These are phyloP conservation scores for Phylloporus sp. DNA, from an alignment of 1,284 basidiomycete genomes.

Conservation along the genomic window DNA sequence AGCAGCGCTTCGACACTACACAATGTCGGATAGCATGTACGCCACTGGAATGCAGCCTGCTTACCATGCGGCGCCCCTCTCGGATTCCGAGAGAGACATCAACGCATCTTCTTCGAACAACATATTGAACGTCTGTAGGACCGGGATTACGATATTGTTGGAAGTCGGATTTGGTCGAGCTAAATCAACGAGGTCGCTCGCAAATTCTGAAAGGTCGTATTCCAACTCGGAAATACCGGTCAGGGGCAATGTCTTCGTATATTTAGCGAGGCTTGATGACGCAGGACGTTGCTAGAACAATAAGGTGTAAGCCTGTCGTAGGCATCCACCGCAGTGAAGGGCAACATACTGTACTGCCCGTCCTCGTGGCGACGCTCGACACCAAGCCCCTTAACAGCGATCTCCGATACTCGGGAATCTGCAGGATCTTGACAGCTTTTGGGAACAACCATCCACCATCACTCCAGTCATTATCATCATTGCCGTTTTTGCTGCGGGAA, in stretches of 20 bases:
- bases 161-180: conserved; percentile 56
- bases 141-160: conserved; percentile 78
- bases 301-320: conserved; percentile 13
- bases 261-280: conserved; percentile 61
- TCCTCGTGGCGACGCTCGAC: conserved; percentile 78
- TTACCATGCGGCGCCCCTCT: conserved; percentile 55
- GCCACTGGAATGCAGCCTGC: conserved; percentile 31
- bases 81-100: conserved; percentile 46
- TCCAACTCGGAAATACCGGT: conserved; percentile 25
- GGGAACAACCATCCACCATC: conserved; percentile 75
- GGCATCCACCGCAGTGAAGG: conserved; percentile 13
- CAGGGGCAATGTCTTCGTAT: conserved; percentile 56
- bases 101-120: conserved; percentile 71
- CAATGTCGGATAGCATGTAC: conserved; percentile 25
- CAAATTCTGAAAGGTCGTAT: conserved; percentile 54
- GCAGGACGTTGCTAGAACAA: conserved; percentile 67
- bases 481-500: conserved; percentile 35
- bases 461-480: conserved; percentile 58
- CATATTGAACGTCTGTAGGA: conserved; percentile 74
- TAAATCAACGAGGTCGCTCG: conserved; percentile 58
- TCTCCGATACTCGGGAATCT: conserved; percentile 61
- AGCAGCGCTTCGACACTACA: conserved; percentile 50
- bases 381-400: conserved; percentile 75
- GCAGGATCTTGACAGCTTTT: conserved; percentile 69
- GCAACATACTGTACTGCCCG: conserved; percentile 75